Base-by-base conservation (phyloP, 2,329 filamentous ascomycete genomes). In the Zasmidium cellare region DNA sequence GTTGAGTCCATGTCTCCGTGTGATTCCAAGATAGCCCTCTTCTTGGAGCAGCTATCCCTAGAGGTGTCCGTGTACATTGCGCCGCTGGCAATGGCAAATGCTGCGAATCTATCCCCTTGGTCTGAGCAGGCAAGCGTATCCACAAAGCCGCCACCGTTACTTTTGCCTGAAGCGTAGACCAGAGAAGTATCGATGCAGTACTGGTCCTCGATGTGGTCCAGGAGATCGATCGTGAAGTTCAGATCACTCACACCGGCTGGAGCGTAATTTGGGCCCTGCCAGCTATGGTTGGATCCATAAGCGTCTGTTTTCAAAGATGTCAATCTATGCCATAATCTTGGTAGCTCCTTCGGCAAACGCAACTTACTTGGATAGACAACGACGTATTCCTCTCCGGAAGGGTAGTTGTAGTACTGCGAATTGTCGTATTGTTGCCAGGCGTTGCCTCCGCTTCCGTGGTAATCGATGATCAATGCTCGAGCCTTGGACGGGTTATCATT, bases 101-200 rank as follows among this genome's bases (percentile, higher is more conserved):
- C 80, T 6, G 80, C 80, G 52, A 83, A 78, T 2, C 75, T 71
- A 9, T 69, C 69, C 2, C 75, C 65, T 28, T 79, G 72, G 45
- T 68, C 57, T 6, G 64, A 68, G 67, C 80, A 84, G 2, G 81
- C 80, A 7, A 83, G 76, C 1, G 76, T 64, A 20, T 75, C 76
- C 2, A 77, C 77, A 35, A 72, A 71, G 11, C 77, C 82, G 1
- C 80, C 84, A 5, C 82, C 83, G 49, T 85, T 84, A 63, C 76
- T 84, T 63, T 85, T 84, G 47, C 79, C 80, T 1, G 75, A 74
- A 12, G 75, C 75, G 59, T 80, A 82, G 46, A 82, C 70, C 9
- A 74, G 75, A 3, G 65, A 63, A 1, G 69, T 59, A 58, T 82
- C 76, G 60, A 83, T 73, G 66, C 80, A 82, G 65, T 78, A 79